These are phyloP conservation scores for Sugiyamaella paludigena DNA, from an alignment of 1,139 yeast species.

Conservation along the genomic window DNA sequence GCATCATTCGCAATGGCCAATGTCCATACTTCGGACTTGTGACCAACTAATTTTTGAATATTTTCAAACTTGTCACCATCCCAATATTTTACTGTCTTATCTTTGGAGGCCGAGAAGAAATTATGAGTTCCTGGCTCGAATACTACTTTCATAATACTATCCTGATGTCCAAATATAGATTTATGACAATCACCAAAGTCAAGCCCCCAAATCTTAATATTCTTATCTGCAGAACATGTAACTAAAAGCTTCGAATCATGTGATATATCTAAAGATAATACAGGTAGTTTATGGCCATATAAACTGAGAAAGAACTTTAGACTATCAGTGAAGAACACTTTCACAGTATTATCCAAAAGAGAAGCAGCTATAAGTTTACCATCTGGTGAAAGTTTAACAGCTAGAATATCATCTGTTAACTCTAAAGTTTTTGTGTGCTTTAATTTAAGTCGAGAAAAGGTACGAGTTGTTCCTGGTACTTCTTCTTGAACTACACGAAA, in stretches of 20 bases:
- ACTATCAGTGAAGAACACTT: slow-evolving; percentile 83
- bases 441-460: slow-evolving; percentile 55
- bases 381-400: slow-evolving; percentile 83
- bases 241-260: slow-evolving; percentile 80
- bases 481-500: slow-evolving; percentile 63
- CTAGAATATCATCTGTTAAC: slow-evolving; percentile 76
- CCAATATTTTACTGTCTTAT: slow-evolving; percentile 89
- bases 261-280: slow-evolving; percentile 80
- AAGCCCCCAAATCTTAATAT: slow-evolving; percentile 96
- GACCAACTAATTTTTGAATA: slow-evolving; percentile 79
- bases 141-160: slow-evolving; percentile 82
- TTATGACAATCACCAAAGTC: slow-evolving; percentile 99
- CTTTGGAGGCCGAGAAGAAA: slow-evolving; percentile 89
- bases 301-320: slow-evolving; percentile 82
- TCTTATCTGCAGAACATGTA: slow-evolving; percentile 95
- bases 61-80: slow-evolving; percentile 97
- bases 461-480: slow-evolving; percentile 65
- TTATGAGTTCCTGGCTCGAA: slow-evolving; percentile 83
- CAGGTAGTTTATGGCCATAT: slow-evolving; percentile 93
- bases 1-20: slow-evolving; percentile 75
- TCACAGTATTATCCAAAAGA: slow-evolving; percentile 86
- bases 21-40: slow-evolving; percentile 93
- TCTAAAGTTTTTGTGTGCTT: slow-evolving; percentile 80
- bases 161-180: slow-evolving; percentile 95
- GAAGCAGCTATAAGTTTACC: slow-evolving; percentile 76